phyloP scores from a whole-genome alignment of 2,329 filamentous ascomycete genomes.

The Apiospora pterosperma region DNA sequence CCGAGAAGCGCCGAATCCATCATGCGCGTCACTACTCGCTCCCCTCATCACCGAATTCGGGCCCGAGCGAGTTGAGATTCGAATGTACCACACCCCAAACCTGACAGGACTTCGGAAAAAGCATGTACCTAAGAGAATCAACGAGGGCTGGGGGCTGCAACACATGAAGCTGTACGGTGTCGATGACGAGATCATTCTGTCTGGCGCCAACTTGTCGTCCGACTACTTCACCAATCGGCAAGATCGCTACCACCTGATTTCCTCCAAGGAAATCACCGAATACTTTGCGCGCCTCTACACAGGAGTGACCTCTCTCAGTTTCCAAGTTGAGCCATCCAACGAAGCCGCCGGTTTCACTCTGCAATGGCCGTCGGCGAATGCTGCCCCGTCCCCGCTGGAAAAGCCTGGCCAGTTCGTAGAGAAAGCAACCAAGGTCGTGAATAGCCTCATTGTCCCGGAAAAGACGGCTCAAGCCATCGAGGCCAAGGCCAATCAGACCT shows the following conservation, averaged over 20 bases:
- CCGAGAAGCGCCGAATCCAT: constrained; percentile 79
- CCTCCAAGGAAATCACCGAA: constrained; percentile 72
- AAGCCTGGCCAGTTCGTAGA: constrained; percentile 67
- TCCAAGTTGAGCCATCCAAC: constrained; percentile 64
- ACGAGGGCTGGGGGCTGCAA: constrained; percentile 96
- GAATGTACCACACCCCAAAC: constrained; percentile 98
- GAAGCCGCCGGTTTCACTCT: constrained; percentile 56
- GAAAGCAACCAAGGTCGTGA: constrained; percentile 64
- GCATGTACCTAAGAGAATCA: constrained; percentile 82
- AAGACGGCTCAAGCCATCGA: constrained; percentile 17
- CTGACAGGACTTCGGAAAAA: constrained; percentile 82
- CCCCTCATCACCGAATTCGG: constrained; percentile 85
- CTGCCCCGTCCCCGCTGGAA: constrained; percentile 70
- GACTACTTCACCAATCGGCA: constrained; percentile 98
- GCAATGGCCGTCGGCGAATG: constrained; percentile 73
- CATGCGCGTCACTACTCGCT: constrained; percentile 83
- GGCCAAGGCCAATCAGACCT: background rate
- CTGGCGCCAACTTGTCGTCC: constrained; percentile 84
- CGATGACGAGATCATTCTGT: constrained; percentile 93
- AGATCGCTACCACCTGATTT: constrained; percentile 91
- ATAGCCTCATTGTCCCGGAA: constrained; percentile 59
- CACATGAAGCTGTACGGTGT: constrained; percentile 99
- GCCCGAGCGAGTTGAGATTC: constrained; percentile 77
- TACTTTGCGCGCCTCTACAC: constrained; percentile 79
- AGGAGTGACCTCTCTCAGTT: constrained; percentile 77